Conservation (phyloP, 2,329 filamentous ascomycete species). For the Colletotrichum cordylinicola region DNA sequence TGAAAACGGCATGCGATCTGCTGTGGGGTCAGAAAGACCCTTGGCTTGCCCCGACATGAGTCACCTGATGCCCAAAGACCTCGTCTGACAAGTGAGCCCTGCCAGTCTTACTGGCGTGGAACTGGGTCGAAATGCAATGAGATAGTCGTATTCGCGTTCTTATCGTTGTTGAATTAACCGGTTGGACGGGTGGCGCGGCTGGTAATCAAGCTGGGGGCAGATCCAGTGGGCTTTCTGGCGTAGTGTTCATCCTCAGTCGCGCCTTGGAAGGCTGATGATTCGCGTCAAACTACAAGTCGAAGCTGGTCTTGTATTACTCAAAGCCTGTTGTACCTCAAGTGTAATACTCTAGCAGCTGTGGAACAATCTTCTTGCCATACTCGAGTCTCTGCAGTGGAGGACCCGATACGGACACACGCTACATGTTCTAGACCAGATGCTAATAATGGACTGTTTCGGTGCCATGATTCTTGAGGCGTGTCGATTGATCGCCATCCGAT, state of each 20-base stretch:
- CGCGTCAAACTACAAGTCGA: neutral
- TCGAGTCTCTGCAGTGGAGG: neutral
- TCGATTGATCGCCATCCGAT: conserved; percentile 15
- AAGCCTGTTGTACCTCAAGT: neutral
- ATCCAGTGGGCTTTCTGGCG: neutral
- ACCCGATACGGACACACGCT: neutral
- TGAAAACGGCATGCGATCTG: neutral
- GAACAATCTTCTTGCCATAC: neutral
- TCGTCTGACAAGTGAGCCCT: neutral
- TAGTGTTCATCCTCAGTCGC: neutral
- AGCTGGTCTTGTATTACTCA: neutral
- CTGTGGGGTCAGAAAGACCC: neutral
- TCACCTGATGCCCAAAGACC: neutral
- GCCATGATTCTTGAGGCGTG: neutral
- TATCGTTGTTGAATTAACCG: neutral
- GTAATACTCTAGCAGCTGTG: neutral
- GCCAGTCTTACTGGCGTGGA: neutral
- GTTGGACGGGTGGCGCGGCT: neutral
- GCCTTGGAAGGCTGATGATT: neutral
- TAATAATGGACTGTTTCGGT: neutral
- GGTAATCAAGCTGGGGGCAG: neutral
- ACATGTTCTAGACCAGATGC: neutral
- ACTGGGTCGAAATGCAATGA: neutral
- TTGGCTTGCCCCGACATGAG: neutral
- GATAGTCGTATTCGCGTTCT: neutral